Evolutionary conservation across 805 yeast species (phyloP).

Genomic region (Wickerhamiella allomyrinae): DNA sequence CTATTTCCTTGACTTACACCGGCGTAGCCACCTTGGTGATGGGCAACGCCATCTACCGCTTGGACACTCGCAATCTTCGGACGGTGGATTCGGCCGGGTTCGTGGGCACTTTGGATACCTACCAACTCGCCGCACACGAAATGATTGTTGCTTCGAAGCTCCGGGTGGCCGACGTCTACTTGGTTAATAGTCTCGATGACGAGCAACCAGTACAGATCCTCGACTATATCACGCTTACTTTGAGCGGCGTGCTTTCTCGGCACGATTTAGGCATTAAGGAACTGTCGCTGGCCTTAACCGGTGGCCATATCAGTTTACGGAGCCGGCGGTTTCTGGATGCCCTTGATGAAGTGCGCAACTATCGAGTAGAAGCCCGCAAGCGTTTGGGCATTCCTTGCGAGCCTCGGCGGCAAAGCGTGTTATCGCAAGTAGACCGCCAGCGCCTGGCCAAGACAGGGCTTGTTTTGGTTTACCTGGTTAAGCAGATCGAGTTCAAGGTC

Average conservation of each 20-base stretch:
- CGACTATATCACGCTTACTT: slow-evolving; percentile 20
- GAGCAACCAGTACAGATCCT: slow-evolving; percentile 23
- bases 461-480: slow-evolving; percentile 22
- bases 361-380: neutral
- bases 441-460: slow-evolving; percentile 19
- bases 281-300: slow-evolving; percentile 19
- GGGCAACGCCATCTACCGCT: slow-evolving; percentile 18
- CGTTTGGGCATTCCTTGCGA: neutral
- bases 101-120: slow-evolving; percentile 25
- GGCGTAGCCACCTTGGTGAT: slow-evolving; percentile 20
- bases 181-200: slow-evolving; percentile 19
- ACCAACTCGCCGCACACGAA: slow-evolving; percentile 19
- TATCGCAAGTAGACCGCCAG: slow-evolving; percentile 9
- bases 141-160: slow-evolving; percentile 20
- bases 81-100: slow-evolving; percentile 17
- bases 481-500: slow-evolving; percentile 25
- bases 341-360: slow-evolving; percentile 7
- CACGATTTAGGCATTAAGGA: slow-evolving; percentile 22
- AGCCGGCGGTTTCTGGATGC: slow-evolving; percentile 14
- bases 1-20: slow-evolving; percentile 18
- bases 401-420: neutral
- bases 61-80: slow-evolving; percentile 22
- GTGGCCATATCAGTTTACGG: slow-evolving; percentile 20
- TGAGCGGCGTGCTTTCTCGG: slow-evolving; percentile 22
- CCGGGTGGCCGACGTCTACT: slow-evolving; percentile 19